Evolutionary conservation across 164 flowering plant species (phyloP), one percentile per base, ranked within the genome.

Genomic region (Protea cynaroides): DNA sequence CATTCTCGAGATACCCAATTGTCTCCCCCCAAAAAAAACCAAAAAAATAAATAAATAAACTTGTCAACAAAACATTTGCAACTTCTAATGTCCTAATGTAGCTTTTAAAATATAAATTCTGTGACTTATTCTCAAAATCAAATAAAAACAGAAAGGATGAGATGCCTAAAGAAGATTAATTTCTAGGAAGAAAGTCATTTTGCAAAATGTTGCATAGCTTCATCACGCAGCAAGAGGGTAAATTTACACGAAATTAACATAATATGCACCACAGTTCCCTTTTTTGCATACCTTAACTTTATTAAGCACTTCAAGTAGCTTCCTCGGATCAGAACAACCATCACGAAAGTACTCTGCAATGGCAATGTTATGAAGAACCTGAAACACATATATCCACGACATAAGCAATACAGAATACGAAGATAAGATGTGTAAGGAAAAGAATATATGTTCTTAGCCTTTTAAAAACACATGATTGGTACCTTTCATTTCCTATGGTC

Each of bases 331-430:
- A 43, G 88, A 77, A 76, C 85, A 87, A 52, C 94, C 97, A 83
- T 88, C 88, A 10, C 83, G 77, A 60, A 77, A 82, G 70, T 76
- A 86, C 68, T 88, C 90, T 0, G 84, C 79, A 65, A 94, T 79
- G 25, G 90, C 92, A 73, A 88, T 82, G 70, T 94, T 91, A 73
- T 91, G 99, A 67, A 83, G 79, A 68, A 94, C 84, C 99, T 94
- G 82, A 54, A 59, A 61, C 3, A 64, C 24, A 65, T 25, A 44
- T 49, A 49, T 49, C 19, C 46, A 40, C 8, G 1, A 40, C 14
- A 40, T 40, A 40, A 40, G 13, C 4, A 3, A 40, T 1, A 40
- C 9, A 49, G 15, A 15, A 49, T 14, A 47, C 2, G 19, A 12
- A 13, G 52, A 49, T 13, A n/a, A 49, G 52, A 15, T 49, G 18